These are phyloP conservation scores for Posidonia australis DNA, from an alignment of 106 monocot species.

Conservation along the genomic window DNA sequence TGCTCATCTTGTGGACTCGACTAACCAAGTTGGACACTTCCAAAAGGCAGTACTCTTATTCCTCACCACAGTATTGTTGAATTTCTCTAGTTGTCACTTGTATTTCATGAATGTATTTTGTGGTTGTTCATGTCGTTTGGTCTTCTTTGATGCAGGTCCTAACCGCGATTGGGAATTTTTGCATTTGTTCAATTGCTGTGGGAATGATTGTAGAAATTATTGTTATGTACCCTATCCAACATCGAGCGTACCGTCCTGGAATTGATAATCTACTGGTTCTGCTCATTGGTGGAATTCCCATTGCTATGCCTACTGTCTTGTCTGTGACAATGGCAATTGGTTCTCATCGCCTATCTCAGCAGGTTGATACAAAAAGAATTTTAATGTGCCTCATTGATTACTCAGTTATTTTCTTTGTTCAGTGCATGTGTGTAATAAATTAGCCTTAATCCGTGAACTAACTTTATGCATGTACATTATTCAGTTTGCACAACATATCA, in stretches of 20 bases:
- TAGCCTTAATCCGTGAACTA: no score
- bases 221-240: conserved; percentile 97
- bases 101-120: no score
- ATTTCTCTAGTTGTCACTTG: not conserved
- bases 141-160: conserved; percentile 45
- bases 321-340: conserved; percentile 99
- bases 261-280: conserved; percentile 97
- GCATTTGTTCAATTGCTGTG: conserved; percentile 89
- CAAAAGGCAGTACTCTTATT: conserved; percentile 37
- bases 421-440: no score
- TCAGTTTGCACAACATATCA: no score
- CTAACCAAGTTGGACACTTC: conserved; percentile 90
- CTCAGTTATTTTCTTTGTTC: not conserved
- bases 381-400: not conserved
- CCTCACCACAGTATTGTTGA: not conserved
- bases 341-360: conserved; percentile 83
- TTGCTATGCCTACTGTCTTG: conserved; percentile 96
- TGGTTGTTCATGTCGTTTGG: not conserved
- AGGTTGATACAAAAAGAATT: conserved; percentile 30
- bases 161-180: conserved; percentile 92
- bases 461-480: no score
- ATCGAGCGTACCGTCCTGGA: conserved; percentile 75
- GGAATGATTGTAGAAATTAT: conserved; percentile 83
- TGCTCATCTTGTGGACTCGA: conserved; percentile 82
- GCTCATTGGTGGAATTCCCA: conserved; percentile 98